Conservation (phyloP, 192 early-diverging fungal species). For the Backusella westeae region DNA sequence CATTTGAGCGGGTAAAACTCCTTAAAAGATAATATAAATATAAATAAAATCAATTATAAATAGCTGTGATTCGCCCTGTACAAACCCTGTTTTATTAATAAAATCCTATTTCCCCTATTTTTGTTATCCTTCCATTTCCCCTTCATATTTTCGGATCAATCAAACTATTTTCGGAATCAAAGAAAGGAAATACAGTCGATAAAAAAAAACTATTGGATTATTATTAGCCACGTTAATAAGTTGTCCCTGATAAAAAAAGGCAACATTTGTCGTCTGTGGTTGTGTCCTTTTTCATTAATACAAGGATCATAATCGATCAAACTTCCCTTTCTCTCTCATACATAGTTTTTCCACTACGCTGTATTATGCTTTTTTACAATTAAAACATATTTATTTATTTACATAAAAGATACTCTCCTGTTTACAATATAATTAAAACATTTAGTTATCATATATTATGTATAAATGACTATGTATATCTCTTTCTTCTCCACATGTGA, state of each 20-base stretch:
- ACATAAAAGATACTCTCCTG: too few relatives aligned
- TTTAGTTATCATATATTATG: too few relatives aligned
- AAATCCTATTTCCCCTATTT: neutral
- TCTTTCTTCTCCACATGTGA: too few relatives aligned
- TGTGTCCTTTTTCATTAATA: neutral
- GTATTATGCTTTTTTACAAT: slow-evolving; percentile 64
- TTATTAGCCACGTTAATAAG: slow-evolving; percentile 84
- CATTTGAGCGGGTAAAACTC: slow-evolving; percentile 1
- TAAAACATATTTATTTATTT: too few relatives aligned
- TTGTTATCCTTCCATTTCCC: neutral
- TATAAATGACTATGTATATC: too few relatives aligned
- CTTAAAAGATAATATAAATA: neutral
- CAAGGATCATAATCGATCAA: neutral
- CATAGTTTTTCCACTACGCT: slow-evolving; percentile 57
- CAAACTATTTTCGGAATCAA: slow-evolving; percentile 93
- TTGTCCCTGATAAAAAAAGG: slow-evolving; percentile 53
- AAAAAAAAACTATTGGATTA: slow-evolving; percentile 56
- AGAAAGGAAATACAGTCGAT: slow-evolving; percentile 89
- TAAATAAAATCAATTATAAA: neutral
- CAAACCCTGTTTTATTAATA: neutral
- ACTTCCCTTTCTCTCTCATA: neutral
- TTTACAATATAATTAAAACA: too few relatives aligned
- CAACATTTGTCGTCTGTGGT: neutral
- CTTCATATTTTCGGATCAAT: slow-evolving; percentile 68
- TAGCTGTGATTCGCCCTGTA: too few relatives aligned